Conservation (phyloP, 768 basidiomycete species). For the Lactarius deliciosus region DNA sequence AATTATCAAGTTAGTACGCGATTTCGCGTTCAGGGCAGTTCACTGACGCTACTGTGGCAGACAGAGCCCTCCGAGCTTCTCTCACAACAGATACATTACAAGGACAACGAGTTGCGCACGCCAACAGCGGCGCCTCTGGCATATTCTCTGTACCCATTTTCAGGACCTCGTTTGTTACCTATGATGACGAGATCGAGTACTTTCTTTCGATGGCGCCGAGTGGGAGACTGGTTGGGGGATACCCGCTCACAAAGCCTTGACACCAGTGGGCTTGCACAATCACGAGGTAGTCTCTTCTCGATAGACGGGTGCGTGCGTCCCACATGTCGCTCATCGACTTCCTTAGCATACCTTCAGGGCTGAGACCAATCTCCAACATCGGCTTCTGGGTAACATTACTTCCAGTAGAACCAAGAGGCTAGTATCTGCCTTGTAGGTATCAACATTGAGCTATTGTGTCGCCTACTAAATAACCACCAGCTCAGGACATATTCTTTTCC, state of each 20-base stretch:
- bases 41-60: constrained; percentile 21
- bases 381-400: constrained; percentile 6
- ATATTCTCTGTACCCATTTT: constrained; percentile 72
- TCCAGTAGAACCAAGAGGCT: constrained; percentile 6
- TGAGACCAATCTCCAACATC: constrained; percentile 13
- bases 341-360: constrained; percentile 7
- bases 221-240: constrained; percentile 57
- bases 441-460: constrained; percentile 3
- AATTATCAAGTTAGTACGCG: constrained; percentile 41
- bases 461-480: constrained; percentile 37
- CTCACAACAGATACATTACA: constrained; percentile 7
- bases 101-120: constrained; percentile 15
- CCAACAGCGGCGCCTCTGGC: constrained; percentile 21
- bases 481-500: constrained; percentile 60
- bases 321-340: neutral
- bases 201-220: constrained; percentile 59
- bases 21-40: neutral
- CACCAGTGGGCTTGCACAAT: constrained; percentile 42
- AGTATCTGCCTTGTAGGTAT: constrained; percentile 20
- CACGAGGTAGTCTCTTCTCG: constrained; percentile 38
- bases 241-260: constrained; percentile 38
- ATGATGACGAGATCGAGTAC: constrained; percentile 47
- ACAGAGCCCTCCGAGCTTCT: constrained; percentile 19
- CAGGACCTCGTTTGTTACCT: constrained; percentile 48
- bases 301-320: constrained; percentile 37